These are phyloP conservation scores for Neopestalotiopsis sp. DNA, from an alignment of 2,329 filamentous ascomycete genomes.

Conservation along the genomic window DNA sequence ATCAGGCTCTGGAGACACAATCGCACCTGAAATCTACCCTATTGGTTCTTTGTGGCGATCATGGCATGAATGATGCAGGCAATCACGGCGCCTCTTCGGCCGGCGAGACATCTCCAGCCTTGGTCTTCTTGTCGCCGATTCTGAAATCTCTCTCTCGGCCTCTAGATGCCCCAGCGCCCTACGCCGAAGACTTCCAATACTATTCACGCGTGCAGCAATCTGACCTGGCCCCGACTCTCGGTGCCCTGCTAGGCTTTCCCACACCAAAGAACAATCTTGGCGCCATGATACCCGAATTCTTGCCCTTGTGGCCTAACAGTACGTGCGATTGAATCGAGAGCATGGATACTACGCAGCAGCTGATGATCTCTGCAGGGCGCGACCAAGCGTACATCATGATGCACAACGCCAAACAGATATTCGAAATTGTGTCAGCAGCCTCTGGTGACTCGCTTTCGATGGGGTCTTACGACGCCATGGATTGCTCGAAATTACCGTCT, in stretches of 20 bases:
- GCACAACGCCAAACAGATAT: slow-evolving; percentile 81
- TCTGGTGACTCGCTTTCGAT: slow-evolving; percentile 61
- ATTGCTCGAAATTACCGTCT: slow-evolving; percentile 43
- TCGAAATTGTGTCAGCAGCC: slow-evolving; percentile 76
- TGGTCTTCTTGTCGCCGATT: slow-evolving; percentile 90
- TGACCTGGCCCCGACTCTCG: slow-evolving; percentile 89
- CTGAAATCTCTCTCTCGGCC: slow-evolving; percentile 61
- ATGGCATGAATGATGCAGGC: slow-evolving; percentile 99
- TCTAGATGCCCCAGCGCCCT: slow-evolving; percentile 58
- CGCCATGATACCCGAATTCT: slow-evolving; percentile 79
- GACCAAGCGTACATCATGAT: slow-evolving; percentile 58
- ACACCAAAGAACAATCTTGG: slow-evolving; percentile 90
- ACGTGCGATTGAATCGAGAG: slow-evolving; percentile 34
- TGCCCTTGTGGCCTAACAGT: slow-evolving; percentile 77
- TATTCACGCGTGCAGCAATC: slow-evolving; percentile 91
- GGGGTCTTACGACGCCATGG: slow-evolving; percentile 25
- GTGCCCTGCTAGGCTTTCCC: slow-evolving; percentile 85
- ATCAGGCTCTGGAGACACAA: slow-evolving; percentile 73
- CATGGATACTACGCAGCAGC: not conserved
- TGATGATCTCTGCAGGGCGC: slow-evolving; percentile 14
- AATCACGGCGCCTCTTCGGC: slow-evolving; percentile 95
- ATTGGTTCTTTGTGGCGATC: slow-evolving; percentile 88
- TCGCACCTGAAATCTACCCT: slow-evolving; percentile 78
- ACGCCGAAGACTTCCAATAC: slow-evolving; percentile 77
- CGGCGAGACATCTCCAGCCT: slow-evolving; percentile 90